Base-by-base conservation (phyloP, 192 early-diverging fungal genomes). In the Coemansia sp. region DNA sequence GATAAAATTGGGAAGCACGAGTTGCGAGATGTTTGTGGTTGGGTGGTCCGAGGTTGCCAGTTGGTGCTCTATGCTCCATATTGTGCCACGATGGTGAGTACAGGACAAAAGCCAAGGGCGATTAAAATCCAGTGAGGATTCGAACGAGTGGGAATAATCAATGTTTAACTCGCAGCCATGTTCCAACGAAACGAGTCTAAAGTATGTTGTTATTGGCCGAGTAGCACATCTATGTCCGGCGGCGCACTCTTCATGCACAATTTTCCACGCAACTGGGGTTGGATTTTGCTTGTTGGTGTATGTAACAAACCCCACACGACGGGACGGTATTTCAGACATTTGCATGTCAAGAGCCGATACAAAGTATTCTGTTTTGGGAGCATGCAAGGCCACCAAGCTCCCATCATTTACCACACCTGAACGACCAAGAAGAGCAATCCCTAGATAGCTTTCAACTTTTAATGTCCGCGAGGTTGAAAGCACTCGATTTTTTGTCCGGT, bases 351-450 rank as follows among this genome's bases (percentile, higher is more conserved):
- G 19, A 17, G 25, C 63, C 15, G 57, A 86, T 85, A 59, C 92
- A 89, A 83, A 95, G 87, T 72, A 85, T 84, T 14, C 90, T 70
- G 23, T 71, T 60, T n/a, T 74, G 80, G 15, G 91, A 85, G 21
- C 94, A 59, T 4, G 91, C 90, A 10, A 88, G 87, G 55, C 75
- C 69, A 68, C 91, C 74, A 36, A 67, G 48, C 78, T 94, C 87
- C 53, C 85, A 85, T 83, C 93, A 87, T 46, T 88, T 71, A 76
- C 15, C 40, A 44, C 40, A n/a, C 40, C 14, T 44, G 40, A n/a
- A 5, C 40, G 14, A n/a, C 5, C 40, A n/a, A 44, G 40, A n/a
- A 44, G 40, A 12, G 40, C 40, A 44, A 44, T 44, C 0, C 40
- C 40, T 14, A 44, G 14, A n/a, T 44, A 44, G 40, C 40, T 44